Base-by-base conservation (phyloP, 257 asterid species). In the Penstemon barbatus region DNA sequence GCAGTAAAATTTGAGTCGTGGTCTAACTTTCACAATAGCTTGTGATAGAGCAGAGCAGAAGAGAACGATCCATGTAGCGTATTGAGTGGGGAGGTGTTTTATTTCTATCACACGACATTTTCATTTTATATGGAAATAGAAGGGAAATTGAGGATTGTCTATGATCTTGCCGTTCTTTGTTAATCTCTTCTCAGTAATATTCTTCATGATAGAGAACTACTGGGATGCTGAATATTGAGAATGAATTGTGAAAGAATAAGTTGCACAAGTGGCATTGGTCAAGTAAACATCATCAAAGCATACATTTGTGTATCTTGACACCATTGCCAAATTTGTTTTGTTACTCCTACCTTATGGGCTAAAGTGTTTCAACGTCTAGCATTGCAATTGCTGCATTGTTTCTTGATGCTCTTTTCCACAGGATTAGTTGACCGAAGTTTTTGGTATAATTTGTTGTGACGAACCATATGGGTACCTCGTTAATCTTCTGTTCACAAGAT, bases 401-500 rank as follows among this genome's bases (percentile, higher is more conserved):
- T 1, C 33, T 25, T 25, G 33, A 25, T 25, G 33, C 33, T 25
- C 33, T 25, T 25, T 25, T 88, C 82, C 86, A 87, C 95, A 86
- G 92, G 96, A 74, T 83, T 79, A 83, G 78, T 78, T 86, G 91
- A 88, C 2, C 2, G 33, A 25, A 80, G 91, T 87, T 82, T 83
- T 90, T 86, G 90, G 91, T 89, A 79, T 82, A 83, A 85, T 88
- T 84, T 83, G 71, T 76, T 75, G 84, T 90, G 84, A 80, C 84
- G 95, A 72, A 80, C 92, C 85, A 84, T 77, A 79, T 87, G 84
- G 91, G 74, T 86, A 92, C 89, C 33, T 83, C 87, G 61, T 84
- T 85, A 81, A 86, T 81, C 91, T 84, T 76, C 92, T 91, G 85
- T 89, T 87, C 83, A 78, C 89, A 92, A 76, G 89, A 84, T 86